Evolutionary conservation across 129 eudicot species (phyloP), one percentile per base, ranked within the genome.

Genomic region (Chrysanthemum lavandulifolium): DNA sequence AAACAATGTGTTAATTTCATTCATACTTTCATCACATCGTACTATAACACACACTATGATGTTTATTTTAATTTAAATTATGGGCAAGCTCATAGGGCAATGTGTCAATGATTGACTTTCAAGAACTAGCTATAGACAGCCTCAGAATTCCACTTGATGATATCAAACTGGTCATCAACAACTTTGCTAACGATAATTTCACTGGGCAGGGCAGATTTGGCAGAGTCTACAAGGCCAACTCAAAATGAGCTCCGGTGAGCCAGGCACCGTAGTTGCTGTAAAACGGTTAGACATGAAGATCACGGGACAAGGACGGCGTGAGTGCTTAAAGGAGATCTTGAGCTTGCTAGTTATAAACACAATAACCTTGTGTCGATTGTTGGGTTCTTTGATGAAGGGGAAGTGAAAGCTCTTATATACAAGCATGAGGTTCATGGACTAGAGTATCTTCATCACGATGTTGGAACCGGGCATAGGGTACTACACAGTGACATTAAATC

Each of bases 161-260:
- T 62, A 77, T 69, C 71, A 69, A 33, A 61, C 31, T 12, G 0
- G 76, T 58, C 76, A 77, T 76, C 16, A 19, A 69, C 71, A 14
- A 52, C 33, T 77, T 77, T 7, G 19, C 71, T n/a, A 33, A 69
- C 0, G 10, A 53, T 2, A 68, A 68, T 27, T 29, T 48, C 63
- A 69, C 69, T 33, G 71, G 71, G 0, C 27, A 36, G 8, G 81
- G 81, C 6, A 75, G 80, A 7, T 76, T 76, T 1, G 80, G 80
- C 45, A 29, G 45, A 10, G 80, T 76, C 21, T 76, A 76, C 18
- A 76, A 59, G 75, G 69, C 56, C 55, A 59, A 60, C 80, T 76
- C 14, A n/a, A 58, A 47, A 13, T 13, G 50, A 25, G 13, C 10
- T 4, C 71, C 10, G 16, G 43, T n/a, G 61, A 11, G 36, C 61